These are phyloP conservation scores for Geotrichum cucujoidarum DNA, from an alignment of 1,139 yeast genomes.

Conservation along the genomic window DNA sequence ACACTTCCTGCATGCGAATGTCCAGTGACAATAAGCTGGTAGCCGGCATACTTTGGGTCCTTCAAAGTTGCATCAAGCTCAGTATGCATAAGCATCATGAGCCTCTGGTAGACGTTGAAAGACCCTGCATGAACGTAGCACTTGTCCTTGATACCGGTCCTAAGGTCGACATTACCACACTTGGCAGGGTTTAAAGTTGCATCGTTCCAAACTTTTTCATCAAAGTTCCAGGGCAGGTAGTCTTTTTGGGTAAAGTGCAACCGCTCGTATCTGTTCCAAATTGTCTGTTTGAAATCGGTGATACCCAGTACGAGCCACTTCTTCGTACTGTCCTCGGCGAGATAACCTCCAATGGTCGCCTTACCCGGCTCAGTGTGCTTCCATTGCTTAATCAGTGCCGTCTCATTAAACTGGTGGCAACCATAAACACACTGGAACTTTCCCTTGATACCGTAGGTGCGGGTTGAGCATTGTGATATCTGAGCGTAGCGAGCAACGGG, in stretches of 20 bases:
- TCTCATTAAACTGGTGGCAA: slow-evolving; percentile 16
- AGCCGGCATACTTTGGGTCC: slow-evolving; percentile 41
- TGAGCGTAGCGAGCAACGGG: slow-evolving; percentile 15
- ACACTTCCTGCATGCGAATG: slow-evolving; percentile 74
- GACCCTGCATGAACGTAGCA: slow-evolving; percentile 63
- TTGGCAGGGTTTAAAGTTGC: neutral
- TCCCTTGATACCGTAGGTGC: slow-evolving; percentile 1
- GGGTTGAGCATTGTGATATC: slow-evolving; percentile 13
- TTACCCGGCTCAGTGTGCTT: slow-evolving; percentile 9
- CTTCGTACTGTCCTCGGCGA: slow-evolving; percentile 41
- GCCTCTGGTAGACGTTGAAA: slow-evolving; percentile 32
- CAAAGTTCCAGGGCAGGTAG: slow-evolving; percentile 33
- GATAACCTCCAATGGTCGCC: slow-evolving; percentile 24
- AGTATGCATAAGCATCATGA: slow-evolving; percentile 38
- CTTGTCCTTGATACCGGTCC: slow-evolving; percentile 36
- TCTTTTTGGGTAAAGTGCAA: neutral
- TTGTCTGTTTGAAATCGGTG: slow-evolving; percentile 36
- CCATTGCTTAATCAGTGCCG: slow-evolving; percentile 16
- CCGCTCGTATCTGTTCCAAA: slow-evolving; percentile 48
- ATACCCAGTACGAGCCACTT: neutral
- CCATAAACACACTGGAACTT: slow-evolving; percentile 16
- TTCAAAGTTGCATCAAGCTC: slow-evolving; percentile 26
- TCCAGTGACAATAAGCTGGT: slow-evolving; percentile 52
- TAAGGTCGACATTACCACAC: slow-evolving; percentile 34
- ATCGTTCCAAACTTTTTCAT: slow-evolving; percentile 17